These are phyloP conservation scores for Stropharia rugosoannulata DNA, from an alignment of 768 basidiomycete species.

Conservation along the genomic window DNA sequence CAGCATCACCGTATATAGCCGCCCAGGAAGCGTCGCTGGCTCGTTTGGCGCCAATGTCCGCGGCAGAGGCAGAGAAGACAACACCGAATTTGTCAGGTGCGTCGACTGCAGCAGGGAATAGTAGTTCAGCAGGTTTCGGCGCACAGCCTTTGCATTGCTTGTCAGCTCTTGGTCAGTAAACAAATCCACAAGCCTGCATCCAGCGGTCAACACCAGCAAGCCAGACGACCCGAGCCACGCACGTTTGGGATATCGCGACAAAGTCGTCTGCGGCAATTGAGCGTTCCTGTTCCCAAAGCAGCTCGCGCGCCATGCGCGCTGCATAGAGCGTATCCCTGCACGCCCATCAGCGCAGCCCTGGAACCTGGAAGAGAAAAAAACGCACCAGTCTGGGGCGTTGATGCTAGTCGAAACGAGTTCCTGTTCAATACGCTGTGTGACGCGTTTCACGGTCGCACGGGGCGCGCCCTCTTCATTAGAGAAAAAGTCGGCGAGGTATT, in stretches of 20 bases:
- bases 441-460: constrained; percentile 80
- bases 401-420: constrained; percentile 77
- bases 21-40: constrained; percentile 76
- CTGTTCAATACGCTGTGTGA: constrained; percentile 73
- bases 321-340: constrained; percentile 86
- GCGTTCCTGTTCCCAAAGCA: constrained; percentile 87
- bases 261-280: constrained; percentile 80
- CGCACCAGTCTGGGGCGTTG: constrained; percentile 93
- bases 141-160: constrained; percentile 58
- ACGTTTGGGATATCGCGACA: constrained; percentile 89
- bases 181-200: constrained; percentile 79
- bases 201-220: constrained; percentile 12
- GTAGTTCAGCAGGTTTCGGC: constrained; percentile 78
- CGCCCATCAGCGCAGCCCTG: neutral
- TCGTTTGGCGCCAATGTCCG: constrained; percentile 77
- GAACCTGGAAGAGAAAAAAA: constrained; percentile 9
- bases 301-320: constrained; percentile 89
- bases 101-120: constrained; percentile 83
- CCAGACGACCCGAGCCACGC: constrained; percentile 28
- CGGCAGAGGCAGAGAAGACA: constrained; percentile 84
- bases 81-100: constrained; percentile 79
- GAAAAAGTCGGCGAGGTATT: constrained; percentile 76
- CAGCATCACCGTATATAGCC: constrained; percentile 75
- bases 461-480: constrained; percentile 64
- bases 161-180: constrained; percentile 70